These are phyloP conservation scores for Wallacemonas rigidus DNA, from an alignment of 208 protist species.

Conservation along the genomic window DNA sequence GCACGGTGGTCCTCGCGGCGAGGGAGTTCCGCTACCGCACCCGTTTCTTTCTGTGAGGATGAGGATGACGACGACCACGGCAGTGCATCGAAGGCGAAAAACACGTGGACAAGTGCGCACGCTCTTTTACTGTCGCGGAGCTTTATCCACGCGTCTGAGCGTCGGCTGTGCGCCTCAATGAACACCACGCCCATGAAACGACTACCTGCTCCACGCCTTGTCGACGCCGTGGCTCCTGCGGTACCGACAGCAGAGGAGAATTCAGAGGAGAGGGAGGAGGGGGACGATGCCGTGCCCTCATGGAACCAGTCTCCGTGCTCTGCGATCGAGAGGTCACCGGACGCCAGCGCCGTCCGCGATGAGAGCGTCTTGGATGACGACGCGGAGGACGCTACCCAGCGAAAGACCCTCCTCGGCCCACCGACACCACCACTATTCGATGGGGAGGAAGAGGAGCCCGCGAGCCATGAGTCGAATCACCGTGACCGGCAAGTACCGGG, in stretches of 20 bases:
- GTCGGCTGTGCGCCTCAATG: constrained; percentile 6
- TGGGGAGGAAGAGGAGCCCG: too few relatives aligned
- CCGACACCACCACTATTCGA: too few relatives aligned
- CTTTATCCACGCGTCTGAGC: neutral
- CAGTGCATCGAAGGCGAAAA: neutral
- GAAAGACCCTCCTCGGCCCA: too few relatives aligned
- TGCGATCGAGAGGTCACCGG: neutral
- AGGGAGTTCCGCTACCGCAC: neutral
- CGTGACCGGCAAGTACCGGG: too few relatives aligned
- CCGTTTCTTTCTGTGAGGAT: neutral
- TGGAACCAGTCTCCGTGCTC: neutral
- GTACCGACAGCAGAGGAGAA: neutral
- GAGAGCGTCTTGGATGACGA: neutral
- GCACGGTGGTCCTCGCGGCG: neutral
- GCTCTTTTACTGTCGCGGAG: neutral
- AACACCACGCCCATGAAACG: constrained; percentile 5
- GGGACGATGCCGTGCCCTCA: neutral
- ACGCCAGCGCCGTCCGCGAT: neutral
- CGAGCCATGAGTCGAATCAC: too few relatives aligned
- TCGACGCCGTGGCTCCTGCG: too few relatives aligned
- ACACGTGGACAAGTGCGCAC: too few relatives aligned
- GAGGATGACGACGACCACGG: neutral
- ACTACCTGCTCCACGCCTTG: neutral
- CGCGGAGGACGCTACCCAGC: neutral
- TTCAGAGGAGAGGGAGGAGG: neutral